Percentiles rank a stretch among this genome's conserved stretches.
Conservation (phyloP, 169 alveolate species). For the Plasmodium sp. region DNA sequence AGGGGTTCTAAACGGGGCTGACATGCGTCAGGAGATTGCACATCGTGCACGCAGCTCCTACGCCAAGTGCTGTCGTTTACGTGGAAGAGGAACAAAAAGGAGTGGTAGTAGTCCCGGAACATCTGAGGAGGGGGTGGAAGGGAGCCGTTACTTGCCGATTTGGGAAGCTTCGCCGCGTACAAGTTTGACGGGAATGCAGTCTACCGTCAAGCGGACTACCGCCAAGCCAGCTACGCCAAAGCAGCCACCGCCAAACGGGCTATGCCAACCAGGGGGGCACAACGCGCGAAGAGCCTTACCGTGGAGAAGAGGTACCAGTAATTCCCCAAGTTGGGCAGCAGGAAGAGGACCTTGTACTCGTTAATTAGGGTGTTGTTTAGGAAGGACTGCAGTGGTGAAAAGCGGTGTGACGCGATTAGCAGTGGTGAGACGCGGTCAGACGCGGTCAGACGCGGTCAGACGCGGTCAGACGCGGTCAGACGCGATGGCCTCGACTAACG, state of each 20-base stretch:
- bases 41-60: not conserved
- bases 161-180: not conserved
- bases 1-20: not conserved
- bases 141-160: not conserved
- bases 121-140: slow-evolving; percentile 11
- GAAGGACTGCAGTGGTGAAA: slow-evolving; percentile 14
- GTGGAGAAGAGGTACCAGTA: slow-evolving; percentile 61
- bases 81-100: slow-evolving; percentile 57
- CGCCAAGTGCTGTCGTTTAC: not conserved
- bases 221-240: not conserved
- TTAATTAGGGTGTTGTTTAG: slow-evolving; percentile 54
- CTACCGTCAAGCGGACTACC: not conserved
- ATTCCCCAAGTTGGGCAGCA: slow-evolving; percentile 53
- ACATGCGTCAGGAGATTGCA: not conserved
- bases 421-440: not conserved
- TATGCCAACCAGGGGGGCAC: too few species aligned
- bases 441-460: too few species aligned
- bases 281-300: slow-evolving; percentile 1
- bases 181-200: not conserved
- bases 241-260: too few species aligned
- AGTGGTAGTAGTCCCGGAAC: slow-evolving; percentile 41
- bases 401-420: not conserved
- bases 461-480: too few species aligned
- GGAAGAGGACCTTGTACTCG: slow-evolving; percentile 34
- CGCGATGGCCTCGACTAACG: too few species aligned